A percentile compares a stretch with the other conserved stretches of the same genome.
phyloP scores from a whole-genome alignment of 2,329 filamentous ascomycete genomes.

The Phoma sp. region DNA sequence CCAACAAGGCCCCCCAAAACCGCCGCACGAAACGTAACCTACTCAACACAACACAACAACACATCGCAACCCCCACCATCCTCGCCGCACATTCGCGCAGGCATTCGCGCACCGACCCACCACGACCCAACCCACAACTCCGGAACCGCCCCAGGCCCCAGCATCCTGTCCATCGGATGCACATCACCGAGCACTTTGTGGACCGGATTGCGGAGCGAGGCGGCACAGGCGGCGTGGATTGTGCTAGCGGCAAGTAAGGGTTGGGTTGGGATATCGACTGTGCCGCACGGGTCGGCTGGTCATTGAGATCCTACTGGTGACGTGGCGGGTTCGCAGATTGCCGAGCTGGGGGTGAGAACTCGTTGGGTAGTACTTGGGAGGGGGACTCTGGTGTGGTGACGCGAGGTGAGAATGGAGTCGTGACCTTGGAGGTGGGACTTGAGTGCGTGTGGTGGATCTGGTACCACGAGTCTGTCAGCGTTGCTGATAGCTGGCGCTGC shows the following conservation, averaged over 20 bases:
- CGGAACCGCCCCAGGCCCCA: background rate
- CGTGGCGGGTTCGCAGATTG: background rate
- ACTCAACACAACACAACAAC: background rate
- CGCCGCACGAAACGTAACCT: background rate
- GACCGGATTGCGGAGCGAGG: background rate
- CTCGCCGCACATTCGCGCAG: background rate
- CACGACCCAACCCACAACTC: background rate
- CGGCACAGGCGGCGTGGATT: background rate
- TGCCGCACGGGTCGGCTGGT: background rate
- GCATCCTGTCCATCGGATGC: slow-evolving; percentile 3
- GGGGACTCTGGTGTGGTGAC: background rate
- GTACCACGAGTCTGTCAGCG: too few species aligned
- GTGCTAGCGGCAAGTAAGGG: slow-evolving; percentile 2
- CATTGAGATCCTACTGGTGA: background rate
- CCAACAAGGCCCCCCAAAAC: background rate
- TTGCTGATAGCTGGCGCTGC: too few species aligned
- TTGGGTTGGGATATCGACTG: background rate
- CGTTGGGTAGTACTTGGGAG: background rate
- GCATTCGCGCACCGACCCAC: background rate
- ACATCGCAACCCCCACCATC: background rate
- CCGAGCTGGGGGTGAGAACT: background rate
- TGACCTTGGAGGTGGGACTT: background rate
- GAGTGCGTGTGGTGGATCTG: too few species aligned
- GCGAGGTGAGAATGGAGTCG: background rate
- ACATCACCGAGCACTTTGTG: background rate